Conservation (phyloP, 495 filamentous ascomycete species). For the Penicillium steckii region DNA sequence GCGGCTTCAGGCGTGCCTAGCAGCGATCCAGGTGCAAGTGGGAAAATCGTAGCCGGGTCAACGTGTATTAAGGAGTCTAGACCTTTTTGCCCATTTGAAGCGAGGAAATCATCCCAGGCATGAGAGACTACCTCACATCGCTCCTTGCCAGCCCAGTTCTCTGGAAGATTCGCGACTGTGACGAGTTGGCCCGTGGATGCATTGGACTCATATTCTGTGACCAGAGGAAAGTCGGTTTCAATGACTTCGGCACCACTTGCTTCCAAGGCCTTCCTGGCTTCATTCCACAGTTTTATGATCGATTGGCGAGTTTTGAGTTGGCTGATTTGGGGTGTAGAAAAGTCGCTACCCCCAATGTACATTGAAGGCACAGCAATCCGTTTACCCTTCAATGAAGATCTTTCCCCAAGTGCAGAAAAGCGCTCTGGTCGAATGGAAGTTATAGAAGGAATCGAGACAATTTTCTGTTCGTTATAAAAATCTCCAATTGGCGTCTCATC, state of each 20-base stretch:
- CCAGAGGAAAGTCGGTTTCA: conserved; percentile 33
- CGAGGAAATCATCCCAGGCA: conserved; percentile 36
- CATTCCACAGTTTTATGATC: conserved; percentile 32
- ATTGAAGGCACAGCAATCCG: conserved; percentile 33
- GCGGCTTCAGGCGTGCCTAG: conserved; percentile 29
- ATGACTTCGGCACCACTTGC: conserved; percentile 32
- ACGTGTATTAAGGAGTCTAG: conserved; percentile 25
- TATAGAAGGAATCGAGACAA: conserved; percentile 27
- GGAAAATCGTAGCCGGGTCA: conserved; percentile 33
- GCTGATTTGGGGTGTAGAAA: conserved; percentile 15
- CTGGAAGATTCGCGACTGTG: conserved; percentile 31
- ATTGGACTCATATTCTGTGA: conserved; percentile 31
- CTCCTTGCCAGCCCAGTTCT: conserved; percentile 32
- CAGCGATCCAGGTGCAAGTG: conserved; percentile 30
- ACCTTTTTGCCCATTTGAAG: conserved; percentile 24
- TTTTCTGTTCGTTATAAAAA: conserved; percentile 34
- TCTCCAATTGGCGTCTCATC: conserved; percentile 29
- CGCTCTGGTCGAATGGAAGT: conserved; percentile 22
- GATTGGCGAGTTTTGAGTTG: conserved; percentile 27
- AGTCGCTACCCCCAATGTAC: conserved; percentile 31
- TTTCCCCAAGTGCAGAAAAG: conserved; percentile 20
- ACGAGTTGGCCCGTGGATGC: conserved; percentile 28
- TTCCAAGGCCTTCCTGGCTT: conserved; percentile 22
- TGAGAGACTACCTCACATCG: conserved; percentile 33
- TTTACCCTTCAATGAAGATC: conserved; percentile 24